Evolutionary conservation across 192 early-diverging fungal species (phyloP).

Genomic region (Diversispora eburnea): DNA sequence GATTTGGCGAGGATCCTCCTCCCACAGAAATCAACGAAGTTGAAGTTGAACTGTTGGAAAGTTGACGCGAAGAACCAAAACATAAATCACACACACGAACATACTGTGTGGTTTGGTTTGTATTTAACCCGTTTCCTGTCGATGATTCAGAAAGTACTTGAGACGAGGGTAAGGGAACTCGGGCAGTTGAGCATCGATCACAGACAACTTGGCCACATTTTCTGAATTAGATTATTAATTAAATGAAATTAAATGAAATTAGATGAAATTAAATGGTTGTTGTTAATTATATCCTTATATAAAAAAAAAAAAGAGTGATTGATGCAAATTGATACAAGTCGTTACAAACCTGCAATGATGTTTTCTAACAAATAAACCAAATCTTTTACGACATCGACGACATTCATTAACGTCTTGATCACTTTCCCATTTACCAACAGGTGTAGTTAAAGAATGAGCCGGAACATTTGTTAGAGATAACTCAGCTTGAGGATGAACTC

Average conservation of each 20-base stretch:
- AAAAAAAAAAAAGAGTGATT: neutral
- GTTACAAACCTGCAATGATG: constrained; percentile 75
- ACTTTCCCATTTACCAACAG: constrained; percentile 64
- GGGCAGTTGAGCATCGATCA: constrained; percentile 12
- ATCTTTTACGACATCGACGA: constrained; percentile 61
- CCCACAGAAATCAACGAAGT: neutral
- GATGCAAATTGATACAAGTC: neutral
- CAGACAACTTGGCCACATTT: too few species aligned
- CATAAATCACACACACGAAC: constrained; percentile 25
- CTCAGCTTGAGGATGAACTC: constrained; percentile 9
- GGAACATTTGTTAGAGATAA: neutral
- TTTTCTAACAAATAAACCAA: constrained; percentile 72
- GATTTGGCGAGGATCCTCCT: neutral
- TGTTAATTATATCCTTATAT: neutral
- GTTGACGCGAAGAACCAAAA: neutral
- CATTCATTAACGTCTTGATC: constrained; percentile 69
- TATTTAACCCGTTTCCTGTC: neutral
- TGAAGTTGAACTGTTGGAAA: constrained; percentile 15
- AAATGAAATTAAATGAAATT: neutral
- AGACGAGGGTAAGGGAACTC: neutral
- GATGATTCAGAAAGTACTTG: constrained; percentile 22
- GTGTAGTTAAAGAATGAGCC: constrained; percentile 4
- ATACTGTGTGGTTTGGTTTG: neutral
- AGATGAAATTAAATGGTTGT: neutral
- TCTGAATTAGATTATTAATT: too few species aligned